These are phyloP conservation scores for Elaphomyces granulatus DNA, from an alignment of 495 filamentous ascomycete genomes.

Conservation along the genomic window DNA sequence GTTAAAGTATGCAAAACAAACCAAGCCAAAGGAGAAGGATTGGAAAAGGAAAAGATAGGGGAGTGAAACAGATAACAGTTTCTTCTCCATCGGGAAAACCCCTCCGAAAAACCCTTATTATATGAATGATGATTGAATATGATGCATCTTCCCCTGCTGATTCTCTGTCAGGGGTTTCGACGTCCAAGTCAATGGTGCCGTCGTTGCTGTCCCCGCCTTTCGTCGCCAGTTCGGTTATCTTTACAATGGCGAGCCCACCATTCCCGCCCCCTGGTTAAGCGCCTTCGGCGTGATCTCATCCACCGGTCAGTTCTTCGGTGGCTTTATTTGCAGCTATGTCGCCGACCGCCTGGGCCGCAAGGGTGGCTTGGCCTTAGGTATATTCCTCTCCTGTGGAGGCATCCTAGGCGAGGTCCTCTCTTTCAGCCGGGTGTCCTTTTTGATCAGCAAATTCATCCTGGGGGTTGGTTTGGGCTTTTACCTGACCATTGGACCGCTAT, in stretches of 20 bases:
- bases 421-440: conserved; percentile 11
- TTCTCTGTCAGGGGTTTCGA: conserved; percentile 20
- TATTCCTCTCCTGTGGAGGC: conserved; percentile 14
- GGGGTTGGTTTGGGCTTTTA: conserved; percentile 22
- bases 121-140: no score
- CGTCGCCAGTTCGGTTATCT: conserved; percentile 21
- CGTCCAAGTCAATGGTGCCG: conserved; percentile 25
- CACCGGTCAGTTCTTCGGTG: conserved; percentile 22
- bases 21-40: background rate
- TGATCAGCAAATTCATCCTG: conserved; percentile 21
- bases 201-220: conserved; percentile 23
- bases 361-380: conserved; percentile 8
- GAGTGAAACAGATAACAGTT: no score
- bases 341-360: conserved; percentile 18
- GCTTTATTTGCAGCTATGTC: conserved; percentile 17
- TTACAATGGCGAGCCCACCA: conserved; percentile 14
- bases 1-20: no score
- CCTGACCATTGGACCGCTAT: conserved; percentile 19
- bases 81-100: no score
- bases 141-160: no score
- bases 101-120: no score
- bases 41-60: no score
- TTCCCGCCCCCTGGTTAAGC: conserved; percentile 23
- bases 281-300: conserved; percentile 21
- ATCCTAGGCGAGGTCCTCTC: conserved; percentile 20